phyloP scores from a whole-genome alignment of 148 eudicot genomes.

The Euryodendron excelsum region DNA sequence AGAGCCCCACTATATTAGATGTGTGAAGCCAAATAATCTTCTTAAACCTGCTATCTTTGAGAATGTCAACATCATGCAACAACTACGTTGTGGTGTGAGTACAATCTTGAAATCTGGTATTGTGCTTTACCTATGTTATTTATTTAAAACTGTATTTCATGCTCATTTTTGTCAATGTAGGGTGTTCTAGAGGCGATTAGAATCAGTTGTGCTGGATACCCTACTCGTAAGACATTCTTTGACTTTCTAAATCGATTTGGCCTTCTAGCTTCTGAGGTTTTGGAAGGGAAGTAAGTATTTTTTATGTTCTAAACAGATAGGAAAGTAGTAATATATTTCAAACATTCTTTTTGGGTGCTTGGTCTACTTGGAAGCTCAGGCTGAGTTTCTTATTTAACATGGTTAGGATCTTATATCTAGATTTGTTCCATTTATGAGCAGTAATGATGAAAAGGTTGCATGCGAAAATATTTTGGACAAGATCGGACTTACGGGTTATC shows the following conservation, averaged over 20 bases:
- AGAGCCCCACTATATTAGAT: conserved; percentile 97
- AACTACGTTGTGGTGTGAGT: conserved; percentile 99
- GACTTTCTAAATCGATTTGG: conserved; percentile 79
- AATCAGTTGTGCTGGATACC: conserved; percentile 97
- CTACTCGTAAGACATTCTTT: conserved; percentile 79
- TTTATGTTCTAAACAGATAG: conserved; percentile 8
- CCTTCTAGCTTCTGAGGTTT: conserved; percentile 77
- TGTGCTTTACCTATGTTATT: background rate
- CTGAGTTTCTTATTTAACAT: conserved; percentile 4
- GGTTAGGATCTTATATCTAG: conserved; percentile 10
- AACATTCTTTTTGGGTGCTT: background rate
- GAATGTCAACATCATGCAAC: conserved; percentile 92
- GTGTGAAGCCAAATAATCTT: conserved; percentile 94
- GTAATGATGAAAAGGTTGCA: conserved; percentile 62
- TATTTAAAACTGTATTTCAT: conserved; percentile 2
- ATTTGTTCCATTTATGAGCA: conserved; percentile 32
- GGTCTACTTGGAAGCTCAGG: conserved; percentile 8
- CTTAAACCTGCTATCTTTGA: conserved; percentile 94
- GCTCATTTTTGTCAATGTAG: conserved; percentile 44
- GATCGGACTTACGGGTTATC: conserved; percentile 78
- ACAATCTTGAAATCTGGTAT: conserved; percentile 16
- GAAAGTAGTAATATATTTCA: background rate
- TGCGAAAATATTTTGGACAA: conserved; percentile 82
- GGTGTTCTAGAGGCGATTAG: conserved; percentile 99
- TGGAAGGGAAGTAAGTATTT: conserved; percentile 67